Percentiles rank a stretch among this genome's conserved stretches.
Evolutionary conservation across 75 land plant species (phyloP).

Genomic region (Pinus tabuliformis): DNA sequence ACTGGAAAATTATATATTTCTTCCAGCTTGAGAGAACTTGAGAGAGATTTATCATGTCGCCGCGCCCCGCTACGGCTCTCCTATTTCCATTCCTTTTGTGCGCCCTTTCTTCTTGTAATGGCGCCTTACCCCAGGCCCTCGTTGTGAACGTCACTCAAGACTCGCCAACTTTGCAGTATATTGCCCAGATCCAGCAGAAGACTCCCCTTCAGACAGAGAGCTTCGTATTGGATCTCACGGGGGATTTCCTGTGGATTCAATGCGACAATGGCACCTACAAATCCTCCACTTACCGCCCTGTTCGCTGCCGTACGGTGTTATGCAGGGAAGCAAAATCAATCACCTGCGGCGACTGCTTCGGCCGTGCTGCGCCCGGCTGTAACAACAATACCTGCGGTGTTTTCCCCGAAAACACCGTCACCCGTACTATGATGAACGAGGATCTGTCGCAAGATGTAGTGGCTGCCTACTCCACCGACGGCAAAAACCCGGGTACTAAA

Average conservation of each 20-base stretch:
- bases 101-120: background rate
- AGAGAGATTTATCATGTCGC: background rate
- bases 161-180: constrained; percentile 18
- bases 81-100: background rate
- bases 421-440: background rate
- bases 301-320: constrained; percentile 9
- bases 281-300: constrained; percentile 19
- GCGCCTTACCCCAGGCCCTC: background rate
- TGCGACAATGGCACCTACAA: constrained; percentile 5
- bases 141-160: constrained; percentile 23
- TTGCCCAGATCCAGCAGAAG: constrained; percentile 5
- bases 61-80: background rate
- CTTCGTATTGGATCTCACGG: constrained; percentile 23
- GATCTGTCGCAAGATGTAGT: constrained; percentile 10
- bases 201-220: constrained; percentile 6
- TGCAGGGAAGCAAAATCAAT: constrained; percentile 10
- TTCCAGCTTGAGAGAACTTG: background rate
- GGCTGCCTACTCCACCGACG: constrained; percentile 17
- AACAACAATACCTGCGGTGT: constrained; percentile 21
- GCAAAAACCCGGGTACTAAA: constrained; percentile 11
- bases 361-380: constrained; percentile 13
- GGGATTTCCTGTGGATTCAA: constrained; percentile 21
- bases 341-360: constrained; percentile 15
- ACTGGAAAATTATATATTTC: background rate
- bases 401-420: constrained; percentile 13